Base-by-base conservation (phyloP, 176 grass and related monocot species). In the Cenchrus purpureus region DNA sequence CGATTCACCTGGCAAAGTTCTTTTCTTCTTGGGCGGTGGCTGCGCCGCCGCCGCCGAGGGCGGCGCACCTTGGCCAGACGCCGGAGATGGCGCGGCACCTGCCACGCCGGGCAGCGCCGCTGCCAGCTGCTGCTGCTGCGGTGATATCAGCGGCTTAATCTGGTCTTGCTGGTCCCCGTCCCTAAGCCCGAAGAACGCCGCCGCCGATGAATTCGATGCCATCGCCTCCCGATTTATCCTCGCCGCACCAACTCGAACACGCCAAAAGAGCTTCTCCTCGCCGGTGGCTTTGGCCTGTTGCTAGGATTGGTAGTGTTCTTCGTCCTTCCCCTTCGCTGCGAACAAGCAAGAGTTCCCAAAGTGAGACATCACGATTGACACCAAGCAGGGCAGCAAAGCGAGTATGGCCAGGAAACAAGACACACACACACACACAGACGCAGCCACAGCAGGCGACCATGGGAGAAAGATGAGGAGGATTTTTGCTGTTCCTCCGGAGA, bases 21-120 rank as follows among this genome's bases (percentile, higher is more conserved):
- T 94, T 84, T 94, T 98, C 97, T 96, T 98, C 89, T 96, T 98
- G 77, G 86, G 87, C 28, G 93, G 87, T 40, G 93, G 90, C 62
- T 79, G 68, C 68, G 50, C 70, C 45, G 45, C 59, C 43, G 86
- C 65, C 12, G 86, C 0, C 51, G 37, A 40, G 37, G 37, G 37
- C 37, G 83, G 25, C 43, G 68, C 68, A 44, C 84, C 65, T 28
- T 82, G 57, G 79, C 73, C 65, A 32, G 55, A 68, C 8, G 64
- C 53, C 5, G n/a, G 59, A 25, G 90, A 65, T 16, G 89, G 40
- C 52, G 80, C 69, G 0, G 84, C 79, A 10, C 37, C 37, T 40
- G 54, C 81, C 72, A 29, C 65, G 51, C 85, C 78, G 46, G 85
- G 64, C 25, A 87, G 62, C 68, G 81, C 48, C 54, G 89, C 80